These are phyloP conservation scores for Vicia faba DNA, from an alignment of 306 rosid species.

Conservation along the genomic window DNA sequence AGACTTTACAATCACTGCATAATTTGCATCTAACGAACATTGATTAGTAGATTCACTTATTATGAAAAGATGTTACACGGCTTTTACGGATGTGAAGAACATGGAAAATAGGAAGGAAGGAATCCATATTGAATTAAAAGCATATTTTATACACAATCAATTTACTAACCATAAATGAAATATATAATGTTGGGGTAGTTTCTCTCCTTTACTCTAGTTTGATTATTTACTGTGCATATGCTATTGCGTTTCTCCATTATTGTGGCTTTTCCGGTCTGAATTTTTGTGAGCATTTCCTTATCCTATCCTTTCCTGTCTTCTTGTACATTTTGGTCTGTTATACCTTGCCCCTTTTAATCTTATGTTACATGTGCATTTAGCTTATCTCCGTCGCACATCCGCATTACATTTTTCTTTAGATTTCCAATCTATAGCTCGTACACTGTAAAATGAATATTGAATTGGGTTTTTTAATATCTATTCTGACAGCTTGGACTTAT, in stretches of 20 bases:
- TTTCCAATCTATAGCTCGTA: conserved; percentile 14
- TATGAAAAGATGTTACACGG: no score
- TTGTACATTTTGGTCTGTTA: neutral
- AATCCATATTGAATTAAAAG: neutral
- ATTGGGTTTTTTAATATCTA: conserved; percentile 26
- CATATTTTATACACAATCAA: neutral
- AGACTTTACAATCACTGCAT: no score
- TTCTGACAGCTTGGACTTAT: conserved; percentile 91
- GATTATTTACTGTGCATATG: conserved; percentile 11
- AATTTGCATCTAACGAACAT: no score
- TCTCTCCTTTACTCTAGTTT: conserved; percentile 9
- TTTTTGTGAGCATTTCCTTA: conserved; percentile 8
- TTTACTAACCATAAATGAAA: neutral
- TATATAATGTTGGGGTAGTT: conserved; percentile 32
- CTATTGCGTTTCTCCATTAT: conserved; percentile 16
- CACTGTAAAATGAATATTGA: conserved; percentile 32
- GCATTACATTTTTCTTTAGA: conserved; percentile 7
- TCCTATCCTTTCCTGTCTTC: neutral
- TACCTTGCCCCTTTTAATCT: neutral
- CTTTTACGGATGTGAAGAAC: no score
- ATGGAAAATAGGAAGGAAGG: no score
- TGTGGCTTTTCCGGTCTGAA: neutral
- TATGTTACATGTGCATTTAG: neutral
- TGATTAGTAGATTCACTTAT: no score
- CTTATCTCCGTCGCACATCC: neutral